Conservation (phyloP, 257 asterid species). For the Galeopsis tetrahit region DNA sequence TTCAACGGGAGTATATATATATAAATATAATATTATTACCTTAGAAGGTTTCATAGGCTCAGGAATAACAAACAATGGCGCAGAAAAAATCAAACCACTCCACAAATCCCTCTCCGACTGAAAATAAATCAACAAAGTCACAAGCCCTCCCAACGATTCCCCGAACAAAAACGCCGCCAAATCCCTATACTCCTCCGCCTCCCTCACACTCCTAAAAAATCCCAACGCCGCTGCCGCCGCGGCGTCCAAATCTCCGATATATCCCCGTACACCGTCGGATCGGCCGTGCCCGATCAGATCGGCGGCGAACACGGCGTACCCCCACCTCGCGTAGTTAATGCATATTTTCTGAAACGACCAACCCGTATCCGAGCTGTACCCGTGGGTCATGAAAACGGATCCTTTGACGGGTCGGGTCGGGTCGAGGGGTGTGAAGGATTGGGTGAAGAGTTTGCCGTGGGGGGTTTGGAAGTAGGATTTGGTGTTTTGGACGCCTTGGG, state of each 20-base stretch:
- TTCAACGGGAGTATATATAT: no score
- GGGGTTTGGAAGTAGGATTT: constrained; percentile 75
- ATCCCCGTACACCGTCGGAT: constrained; percentile 79
- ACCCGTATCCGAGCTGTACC: constrained; percentile 91
- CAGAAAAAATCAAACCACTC: constrained; percentile 85
- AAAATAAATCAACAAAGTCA: constrained; percentile 74
- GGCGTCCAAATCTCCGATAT: constrained; percentile 74
- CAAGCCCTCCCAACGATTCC: constrained; percentile 90
- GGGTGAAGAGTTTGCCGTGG: constrained; percentile 83
- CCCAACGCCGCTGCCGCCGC: constrained; percentile 67
- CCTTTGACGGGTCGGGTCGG: constrained; percentile 59
- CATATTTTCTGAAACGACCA: constrained; percentile 94
- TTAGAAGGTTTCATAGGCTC: constrained; percentile 90
- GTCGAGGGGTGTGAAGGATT: constrained; percentile 76
- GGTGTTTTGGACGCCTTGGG: constrained; percentile 74
- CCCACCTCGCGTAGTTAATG: constrained; percentile 81
- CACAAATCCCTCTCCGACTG: constrained; percentile 75
- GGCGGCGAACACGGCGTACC: constrained; percentile 93
- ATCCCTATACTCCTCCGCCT: constrained; percentile 62
- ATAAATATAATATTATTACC: constrained; percentile 40
- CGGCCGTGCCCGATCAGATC: constrained; percentile 97
- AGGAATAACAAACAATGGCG: constrained; percentile 92
- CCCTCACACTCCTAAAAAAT: constrained; percentile 68
- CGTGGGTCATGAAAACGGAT: constrained; percentile 89
- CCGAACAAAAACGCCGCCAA: constrained; percentile 86